phyloP scores from a whole-genome alignment of 2,329 filamentous ascomycete species.

The Xylariaceae sp. region DNA sequence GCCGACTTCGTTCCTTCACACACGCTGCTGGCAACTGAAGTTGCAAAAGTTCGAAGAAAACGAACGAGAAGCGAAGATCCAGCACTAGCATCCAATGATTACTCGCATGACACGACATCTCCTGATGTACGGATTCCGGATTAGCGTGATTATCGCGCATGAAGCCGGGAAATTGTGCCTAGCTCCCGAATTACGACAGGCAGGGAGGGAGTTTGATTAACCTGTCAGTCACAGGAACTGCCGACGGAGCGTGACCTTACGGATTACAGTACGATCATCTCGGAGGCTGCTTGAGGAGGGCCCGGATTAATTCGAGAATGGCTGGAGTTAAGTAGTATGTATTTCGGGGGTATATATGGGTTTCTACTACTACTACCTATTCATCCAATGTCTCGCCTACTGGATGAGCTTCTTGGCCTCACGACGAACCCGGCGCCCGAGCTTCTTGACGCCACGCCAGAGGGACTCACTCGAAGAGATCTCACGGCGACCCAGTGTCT shows the following conservation, averaged over 20 bases:
- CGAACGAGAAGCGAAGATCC: background rate
- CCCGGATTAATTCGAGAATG: no score
- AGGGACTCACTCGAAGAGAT: constrained; percentile 25
- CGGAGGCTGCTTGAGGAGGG: no score
- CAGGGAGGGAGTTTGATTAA: background rate
- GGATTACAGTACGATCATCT: no score
- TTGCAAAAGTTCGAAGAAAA: background rate
- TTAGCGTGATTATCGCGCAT: background rate
- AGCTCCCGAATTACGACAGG: background rate
- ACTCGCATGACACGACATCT: background rate
- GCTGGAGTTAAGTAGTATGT: background rate
- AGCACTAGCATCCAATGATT: background rate
- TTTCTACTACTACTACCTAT: background rate
- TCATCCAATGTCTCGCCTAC: constrained; percentile 8
- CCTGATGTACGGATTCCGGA: background rate
- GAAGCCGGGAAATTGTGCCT: background rate
- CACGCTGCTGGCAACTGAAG: no score
- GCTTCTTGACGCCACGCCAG: constrained; percentile 25
- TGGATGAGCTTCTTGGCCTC: constrained; percentile 29
- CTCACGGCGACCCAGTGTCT: constrained; percentile 20
- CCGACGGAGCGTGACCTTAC: background rate
- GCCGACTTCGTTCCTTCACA: no score
- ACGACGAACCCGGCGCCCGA: constrained; percentile 23
- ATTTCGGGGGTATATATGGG: background rate
- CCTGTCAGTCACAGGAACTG: background rate